phyloP scores from a whole-genome alignment of 257 asterid species.

The Solanum tarapatanum region DNA sequence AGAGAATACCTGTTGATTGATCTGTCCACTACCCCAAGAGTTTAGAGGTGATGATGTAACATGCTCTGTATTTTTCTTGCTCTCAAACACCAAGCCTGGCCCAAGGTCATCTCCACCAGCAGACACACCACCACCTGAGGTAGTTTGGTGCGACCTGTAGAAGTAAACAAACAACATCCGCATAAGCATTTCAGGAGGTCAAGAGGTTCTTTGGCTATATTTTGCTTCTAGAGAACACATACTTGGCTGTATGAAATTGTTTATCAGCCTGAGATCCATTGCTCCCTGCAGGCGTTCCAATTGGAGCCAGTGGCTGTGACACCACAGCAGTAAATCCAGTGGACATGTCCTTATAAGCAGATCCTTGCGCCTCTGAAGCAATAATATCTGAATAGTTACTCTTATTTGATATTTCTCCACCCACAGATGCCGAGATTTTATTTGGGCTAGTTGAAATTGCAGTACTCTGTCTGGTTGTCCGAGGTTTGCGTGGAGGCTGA shows the following conservation, averaged over 20 bases:
- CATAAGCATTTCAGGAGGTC: conserved; percentile 2
- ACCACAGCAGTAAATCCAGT: conserved; percentile 19
- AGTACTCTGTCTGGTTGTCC: conserved; percentile 31
- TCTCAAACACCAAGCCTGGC: conserved; percentile 37
- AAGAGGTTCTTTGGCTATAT: neutral
- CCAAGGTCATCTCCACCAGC: conserved; percentile 34
- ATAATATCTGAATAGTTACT: conserved; percentile 19
- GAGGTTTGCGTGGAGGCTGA: conserved; percentile 52
- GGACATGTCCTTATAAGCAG: conserved; percentile 32
- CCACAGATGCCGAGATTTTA: conserved; percentile 22
- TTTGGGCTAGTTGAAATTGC: conserved; percentile 32
- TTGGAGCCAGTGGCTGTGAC: conserved; percentile 52
- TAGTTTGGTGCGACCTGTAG: conserved; percentile 42
- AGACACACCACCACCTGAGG: conserved; percentile 27
- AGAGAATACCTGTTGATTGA: conserved; percentile 33
- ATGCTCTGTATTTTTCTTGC: conserved; percentile 37
- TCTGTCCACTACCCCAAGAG: conserved; percentile 31
- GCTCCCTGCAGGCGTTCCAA: conserved; percentile 56
- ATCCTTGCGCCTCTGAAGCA: conserved; percentile 33
- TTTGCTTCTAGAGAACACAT: conserved; percentile 6
- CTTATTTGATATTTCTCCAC: conserved; percentile 27
- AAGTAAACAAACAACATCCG: conserved; percentile 3
- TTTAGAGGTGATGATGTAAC: conserved; percentile 17
- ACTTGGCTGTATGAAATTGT: conserved; percentile 35
- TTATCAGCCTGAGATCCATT: conserved; percentile 32